Conservation (phyloP, 2,329 filamentous ascomycete genomes). For the Monilinia laxa region DNA sequence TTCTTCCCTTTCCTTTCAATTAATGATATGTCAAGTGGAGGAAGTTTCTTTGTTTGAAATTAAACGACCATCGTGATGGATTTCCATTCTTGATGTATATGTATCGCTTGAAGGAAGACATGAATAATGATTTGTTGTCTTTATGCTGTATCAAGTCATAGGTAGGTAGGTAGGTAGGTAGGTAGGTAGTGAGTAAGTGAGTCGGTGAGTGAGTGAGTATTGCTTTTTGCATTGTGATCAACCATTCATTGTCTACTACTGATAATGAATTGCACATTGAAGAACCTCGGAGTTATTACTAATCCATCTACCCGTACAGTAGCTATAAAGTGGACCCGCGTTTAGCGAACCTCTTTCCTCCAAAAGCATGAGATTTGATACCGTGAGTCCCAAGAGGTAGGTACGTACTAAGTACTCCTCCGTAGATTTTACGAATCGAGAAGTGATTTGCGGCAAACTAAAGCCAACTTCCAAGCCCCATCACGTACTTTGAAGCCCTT, state of each 20-base stretch:
- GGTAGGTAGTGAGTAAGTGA: too few relatives aligned
- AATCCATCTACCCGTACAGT: too few relatives aligned
- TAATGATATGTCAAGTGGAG: conserved; percentile 9
- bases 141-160: background rate
- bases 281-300: background rate
- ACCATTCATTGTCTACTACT: too few relatives aligned
- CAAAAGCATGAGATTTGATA: conserved; percentile 14
- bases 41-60: conserved; percentile 9
- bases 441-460: conserved; percentile 20
- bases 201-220: background rate
- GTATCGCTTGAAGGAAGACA: too few relatives aligned
- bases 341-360: conserved; percentile 16
- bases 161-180: background rate
- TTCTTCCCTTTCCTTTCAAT: background rate
- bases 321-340: conserved; percentile 5
- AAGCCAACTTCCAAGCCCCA: conserved; percentile 17
- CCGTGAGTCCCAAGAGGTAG: too few relatives aligned
- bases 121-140: background rate
- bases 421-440: conserved; percentile 13
- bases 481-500: background rate
- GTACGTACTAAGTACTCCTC: background rate
- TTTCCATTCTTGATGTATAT: background rate
- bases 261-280: too few relatives aligned
- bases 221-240: background rate
- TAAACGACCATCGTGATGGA: background rate